Evolutionary conservation across 345 rosid species (phyloP).

Genomic region (Populus pruinosa): DNA sequence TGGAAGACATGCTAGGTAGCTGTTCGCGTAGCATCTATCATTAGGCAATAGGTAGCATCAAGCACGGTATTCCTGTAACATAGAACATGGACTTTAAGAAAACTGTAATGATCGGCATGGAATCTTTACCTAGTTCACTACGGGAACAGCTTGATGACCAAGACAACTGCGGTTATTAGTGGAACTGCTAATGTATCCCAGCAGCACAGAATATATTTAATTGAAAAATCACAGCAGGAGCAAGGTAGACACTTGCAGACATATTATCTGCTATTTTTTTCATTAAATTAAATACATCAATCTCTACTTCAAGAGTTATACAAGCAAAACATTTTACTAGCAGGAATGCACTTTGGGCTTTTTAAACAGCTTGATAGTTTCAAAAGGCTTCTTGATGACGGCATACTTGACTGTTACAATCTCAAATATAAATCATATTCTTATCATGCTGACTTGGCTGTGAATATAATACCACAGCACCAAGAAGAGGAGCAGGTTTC

Average conservation of each 20-base stretch:
- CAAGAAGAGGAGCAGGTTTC: not conserved
- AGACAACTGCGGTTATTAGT: no score
- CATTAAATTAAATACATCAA: not conserved
- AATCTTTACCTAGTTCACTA: no score
- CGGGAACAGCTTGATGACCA: no score
- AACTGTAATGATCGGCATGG: no score
- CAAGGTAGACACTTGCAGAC: not conserved
- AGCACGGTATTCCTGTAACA: no score
- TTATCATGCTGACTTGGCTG: not conserved
- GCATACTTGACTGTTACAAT: constrained; percentile 1
- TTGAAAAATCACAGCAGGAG: not conserved
- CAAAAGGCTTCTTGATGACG: constrained; percentile 1
- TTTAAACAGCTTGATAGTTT: constrained; percentile 1
- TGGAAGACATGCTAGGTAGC: no score
- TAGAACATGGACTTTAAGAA: no score
- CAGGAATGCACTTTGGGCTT: not conserved
- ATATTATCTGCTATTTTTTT: not conserved
- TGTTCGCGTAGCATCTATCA: no score
- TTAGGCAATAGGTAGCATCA: no score
- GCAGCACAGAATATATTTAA: not conserved
- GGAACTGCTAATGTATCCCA: no score
- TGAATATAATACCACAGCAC: not conserved
- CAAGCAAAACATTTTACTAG: not conserved
- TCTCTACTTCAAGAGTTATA: not conserved
- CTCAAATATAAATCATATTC: constrained; percentile 2